Conservation (phyloP, 2,329 filamentous ascomycete species). For the Ophiostoma tasmaniense region DNA sequence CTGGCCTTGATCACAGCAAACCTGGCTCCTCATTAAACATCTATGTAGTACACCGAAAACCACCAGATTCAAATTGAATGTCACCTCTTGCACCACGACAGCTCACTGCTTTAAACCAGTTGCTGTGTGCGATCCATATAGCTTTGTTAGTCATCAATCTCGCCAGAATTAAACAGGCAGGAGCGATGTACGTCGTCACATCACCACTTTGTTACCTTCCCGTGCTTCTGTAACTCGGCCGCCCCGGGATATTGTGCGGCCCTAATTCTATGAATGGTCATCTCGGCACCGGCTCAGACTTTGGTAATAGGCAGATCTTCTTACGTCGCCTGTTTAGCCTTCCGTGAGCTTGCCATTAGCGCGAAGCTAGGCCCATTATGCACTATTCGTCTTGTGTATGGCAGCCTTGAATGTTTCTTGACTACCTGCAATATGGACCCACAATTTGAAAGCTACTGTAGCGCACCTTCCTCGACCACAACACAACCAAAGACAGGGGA, state of each 20-base stretch:
- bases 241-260: background rate
- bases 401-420: background rate
- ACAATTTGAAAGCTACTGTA: background rate
- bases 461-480: background rate
- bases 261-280: too few relatives aligned
- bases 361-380: background rate
- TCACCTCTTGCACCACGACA: background rate
- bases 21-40: background rate
- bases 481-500: background rate
- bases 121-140: background rate
- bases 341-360: background rate
- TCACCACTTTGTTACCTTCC: background rate
- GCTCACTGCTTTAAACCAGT: background rate
- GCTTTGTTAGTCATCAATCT: background rate
- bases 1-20: background rate
- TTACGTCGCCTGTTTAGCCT: constrained; percentile 2
- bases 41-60: background rate
- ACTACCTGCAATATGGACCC: background rate
- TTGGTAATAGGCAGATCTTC: background rate
- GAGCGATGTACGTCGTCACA: background rate
- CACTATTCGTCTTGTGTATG: background rate
- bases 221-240: background rate
- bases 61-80: background rate
- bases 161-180: background rate
- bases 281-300: background rate